Evolutionary conservation across 106 monocot species (phyloP).

Genomic region (Allium fistulosum): DNA sequence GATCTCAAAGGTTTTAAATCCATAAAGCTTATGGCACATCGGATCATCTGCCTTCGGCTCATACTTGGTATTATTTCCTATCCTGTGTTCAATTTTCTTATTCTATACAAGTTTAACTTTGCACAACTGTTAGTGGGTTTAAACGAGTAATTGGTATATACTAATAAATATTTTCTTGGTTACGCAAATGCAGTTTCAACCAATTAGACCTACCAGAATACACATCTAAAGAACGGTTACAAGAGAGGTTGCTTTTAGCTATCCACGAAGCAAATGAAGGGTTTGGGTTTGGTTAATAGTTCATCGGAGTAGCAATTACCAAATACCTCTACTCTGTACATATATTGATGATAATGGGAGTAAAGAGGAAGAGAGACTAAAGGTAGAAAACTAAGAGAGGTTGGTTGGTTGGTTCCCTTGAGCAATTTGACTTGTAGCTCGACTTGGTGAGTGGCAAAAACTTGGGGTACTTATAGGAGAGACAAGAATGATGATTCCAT

Average conservation of each 20-base stretch:
- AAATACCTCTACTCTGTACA: conserved; percentile 19
- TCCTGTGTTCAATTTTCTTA: neutral
- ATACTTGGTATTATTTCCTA: conserved; percentile 59
- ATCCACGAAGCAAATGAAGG: conserved; percentile 96
- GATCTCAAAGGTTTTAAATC: conserved; percentile 89
- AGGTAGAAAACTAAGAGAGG: neutral
- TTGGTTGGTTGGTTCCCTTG: too few species aligned
- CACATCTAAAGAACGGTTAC: conserved; percentile 74
- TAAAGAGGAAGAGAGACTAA: conserved; percentile 1
- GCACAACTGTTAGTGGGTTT: neutral
- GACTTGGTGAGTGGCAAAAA: too few species aligned
- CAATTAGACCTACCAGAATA: conserved; percentile 91
- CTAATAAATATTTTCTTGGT: neutral
- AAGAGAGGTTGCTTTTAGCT: conserved; percentile 80
- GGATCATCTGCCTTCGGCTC: conserved; percentile 85
- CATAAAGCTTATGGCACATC: conserved; percentile 97
- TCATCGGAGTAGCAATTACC: neutral
- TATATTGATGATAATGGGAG: conserved; percentile 3
- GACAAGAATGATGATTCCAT: too few species aligned
- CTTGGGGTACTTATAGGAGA: too few species aligned
- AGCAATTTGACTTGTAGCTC: too few species aligned
- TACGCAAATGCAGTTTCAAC: conserved; percentile 64
- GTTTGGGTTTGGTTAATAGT: conserved; percentile 75
- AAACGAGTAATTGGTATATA: neutral
- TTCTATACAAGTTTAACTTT: neutral